Percentiles rank a stretch among this genome's conserved stretches.
Conservation (phyloP, 768 basidiomycete species). For the Cyathus striatus region DNA sequence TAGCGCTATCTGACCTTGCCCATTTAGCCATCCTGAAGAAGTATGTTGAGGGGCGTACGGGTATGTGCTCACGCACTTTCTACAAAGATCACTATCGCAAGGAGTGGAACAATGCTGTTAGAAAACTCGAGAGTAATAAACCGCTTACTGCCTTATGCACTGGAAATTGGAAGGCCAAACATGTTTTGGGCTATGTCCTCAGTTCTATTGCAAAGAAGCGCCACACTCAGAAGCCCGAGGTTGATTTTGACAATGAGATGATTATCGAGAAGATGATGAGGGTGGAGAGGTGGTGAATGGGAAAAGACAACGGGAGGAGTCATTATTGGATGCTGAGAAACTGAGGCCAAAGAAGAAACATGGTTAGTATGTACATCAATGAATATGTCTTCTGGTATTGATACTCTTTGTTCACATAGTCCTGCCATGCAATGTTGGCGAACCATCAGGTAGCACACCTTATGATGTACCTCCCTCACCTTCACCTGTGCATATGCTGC, state of each 20-base stretch:
- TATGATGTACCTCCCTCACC: no score
- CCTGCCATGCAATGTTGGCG: no score
- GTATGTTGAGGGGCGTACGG: no score
- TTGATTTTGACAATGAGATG: not conserved
- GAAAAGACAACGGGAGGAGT: not conserved
- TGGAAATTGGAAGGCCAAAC: not conserved
- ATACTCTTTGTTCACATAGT: no score
- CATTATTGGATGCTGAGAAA: not conserved
- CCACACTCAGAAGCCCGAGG: not conserved
- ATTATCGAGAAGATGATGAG: not conserved
- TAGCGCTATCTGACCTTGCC: not conserved
- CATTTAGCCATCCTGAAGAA: not conserved
- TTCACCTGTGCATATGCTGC: no score
- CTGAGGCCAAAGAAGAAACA: not conserved
- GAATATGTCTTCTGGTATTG: no score
- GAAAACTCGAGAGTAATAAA: not conserved
- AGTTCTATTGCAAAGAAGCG: not conserved
- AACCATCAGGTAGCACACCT: no score
- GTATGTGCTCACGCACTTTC: not conserved
- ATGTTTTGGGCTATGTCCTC: not conserved
- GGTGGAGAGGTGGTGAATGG: not conserved
- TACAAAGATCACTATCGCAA: not conserved
- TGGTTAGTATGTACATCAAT: not conserved
- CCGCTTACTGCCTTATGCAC: not conserved
- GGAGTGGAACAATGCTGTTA: not conserved